These are phyloP conservation scores for Candida sojae DNA, from an alignment of 1,139 yeast genomes.

Conservation along the genomic window DNA sequence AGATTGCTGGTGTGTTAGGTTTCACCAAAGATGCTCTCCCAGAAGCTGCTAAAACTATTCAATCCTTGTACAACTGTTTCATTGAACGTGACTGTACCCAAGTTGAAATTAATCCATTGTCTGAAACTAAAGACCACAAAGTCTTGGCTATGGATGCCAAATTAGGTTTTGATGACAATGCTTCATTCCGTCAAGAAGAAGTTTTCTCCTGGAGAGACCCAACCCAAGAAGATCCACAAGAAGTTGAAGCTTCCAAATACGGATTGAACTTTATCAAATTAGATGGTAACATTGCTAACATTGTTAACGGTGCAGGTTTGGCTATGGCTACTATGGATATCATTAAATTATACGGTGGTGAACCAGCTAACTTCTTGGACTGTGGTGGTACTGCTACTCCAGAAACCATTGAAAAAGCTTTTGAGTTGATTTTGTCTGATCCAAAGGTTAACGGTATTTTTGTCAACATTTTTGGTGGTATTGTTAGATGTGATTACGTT, in stretches of 20 bases:
- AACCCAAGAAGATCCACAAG: conserved; percentile 98
- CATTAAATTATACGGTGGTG: conserved; percentile 97
- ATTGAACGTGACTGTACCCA: conserved; percentile 93
- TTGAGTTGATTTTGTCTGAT: conserved; percentile 89
- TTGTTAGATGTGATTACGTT: conserved; percentile 97
- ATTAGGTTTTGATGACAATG: conserved; percentile 96
- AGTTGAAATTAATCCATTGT: conserved; percentile 96
- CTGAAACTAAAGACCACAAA: conserved; percentile 87
- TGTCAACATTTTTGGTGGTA: conserved; percentile 99
- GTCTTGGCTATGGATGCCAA: conserved; percentile 99
- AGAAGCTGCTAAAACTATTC: conserved; percentile 85
- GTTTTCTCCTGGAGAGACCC: conserved; percentile 96
- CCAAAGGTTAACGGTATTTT: conserved; percentile 91
- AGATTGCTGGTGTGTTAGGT: conserved; percentile 79
- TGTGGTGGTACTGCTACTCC: conserved; percentile 99
- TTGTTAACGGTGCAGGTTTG: conserved; percentile 99
- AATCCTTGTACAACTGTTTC: conserved; percentile 87
- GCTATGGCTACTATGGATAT: conserved; percentile 99
- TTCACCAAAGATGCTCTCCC: conserved; percentile 77
- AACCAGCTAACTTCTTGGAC: conserved; percentile 98
- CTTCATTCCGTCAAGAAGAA: conserved; percentile 91
- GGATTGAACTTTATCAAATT: conserved; percentile 96
- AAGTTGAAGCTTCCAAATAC: conserved; percentile 85
- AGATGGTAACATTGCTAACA: conserved; percentile 97
- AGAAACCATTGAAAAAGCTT: conserved; percentile 95